These are phyloP conservation scores for Eimeria sp. DNA, from an alignment of 169 alveolate species.

Conservation along the genomic window DNA sequence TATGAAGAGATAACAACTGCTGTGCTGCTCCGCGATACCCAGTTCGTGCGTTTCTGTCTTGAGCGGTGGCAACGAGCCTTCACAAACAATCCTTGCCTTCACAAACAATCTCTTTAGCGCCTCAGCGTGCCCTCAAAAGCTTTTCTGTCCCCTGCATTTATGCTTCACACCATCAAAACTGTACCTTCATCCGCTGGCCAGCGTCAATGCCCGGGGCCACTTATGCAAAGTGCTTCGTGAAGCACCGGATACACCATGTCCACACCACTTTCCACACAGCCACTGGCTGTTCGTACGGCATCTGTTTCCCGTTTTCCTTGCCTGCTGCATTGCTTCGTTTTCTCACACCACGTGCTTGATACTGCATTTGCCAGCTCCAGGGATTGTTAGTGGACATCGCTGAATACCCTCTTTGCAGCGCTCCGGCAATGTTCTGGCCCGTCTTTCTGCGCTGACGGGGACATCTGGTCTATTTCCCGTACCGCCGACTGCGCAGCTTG, in stretches of 20 bases:
- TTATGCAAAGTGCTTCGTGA: background rate
- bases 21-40: background rate
- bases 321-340: background rate
- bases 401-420: background rate
- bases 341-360: background rate
- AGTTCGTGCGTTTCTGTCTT: conserved; percentile 10
- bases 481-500: background rate
- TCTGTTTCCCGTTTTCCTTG: background rate
- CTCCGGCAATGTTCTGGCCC: background rate
- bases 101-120: background rate
- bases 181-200: background rate
- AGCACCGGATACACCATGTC: background rate
- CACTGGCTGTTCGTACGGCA: background rate
- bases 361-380: background rate
- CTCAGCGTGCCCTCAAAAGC: background rate
- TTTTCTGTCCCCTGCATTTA: background rate
- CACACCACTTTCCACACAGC: background rate
- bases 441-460: background rate
- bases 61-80: background rate
- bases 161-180: background rate
- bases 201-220: background rate
- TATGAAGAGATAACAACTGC: background rate
- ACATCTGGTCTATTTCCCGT: background rate
- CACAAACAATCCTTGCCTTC: background rate
- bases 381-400: background rate